Evolutionary conservation across 371 early-diverging fungal genomes (phyloP), one percentile per base, ranked within the genome.

Genomic region (Mortierella sp.): DNA sequence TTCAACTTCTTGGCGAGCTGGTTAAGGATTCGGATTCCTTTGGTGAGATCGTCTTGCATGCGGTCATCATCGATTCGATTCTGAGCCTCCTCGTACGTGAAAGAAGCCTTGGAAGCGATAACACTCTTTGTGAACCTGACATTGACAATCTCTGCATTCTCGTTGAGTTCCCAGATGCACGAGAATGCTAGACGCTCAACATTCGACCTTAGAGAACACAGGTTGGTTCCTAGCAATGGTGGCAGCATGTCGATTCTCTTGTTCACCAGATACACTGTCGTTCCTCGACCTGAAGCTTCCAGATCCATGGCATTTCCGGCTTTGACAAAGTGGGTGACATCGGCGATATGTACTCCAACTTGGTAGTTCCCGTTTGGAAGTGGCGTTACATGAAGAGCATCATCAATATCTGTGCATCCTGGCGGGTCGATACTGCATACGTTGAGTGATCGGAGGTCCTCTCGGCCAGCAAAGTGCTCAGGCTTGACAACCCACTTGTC

Each of bases 401-500:
- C 99, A 83, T 99, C 99, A 65, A 99, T 98, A 89, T 99, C 99
- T 4, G 98, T 98, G 90, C 99, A 99, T 34, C 86, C 86, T 37
- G 97, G 97, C 49, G 99, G 99, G 91, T 99, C 99, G 66, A 99
- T 99, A 77, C 94, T 95, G 83, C 98, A 97, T 3, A 99, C 84
- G 70, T 93, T 88, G 60, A 95, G 61, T 45, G 87, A 69, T 50
- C 99, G 84, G 54, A 96, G 85, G 79, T 98, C 99, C 19, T 80
- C 83, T 47, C 99, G 84, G 2, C 88, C 85, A 13, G 78, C 85
- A 34, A 95, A 72, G 80, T 94, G 91, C 43, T 91, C 86, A 1
- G 90, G 88, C 13, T 74, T 78, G 34, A 96, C 94, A 34, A 90
- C 78, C 95, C 96, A 97, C 24, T 79, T 60, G 52, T 91, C 96